Evolutionary conservation across 768 basidiomycete species (phyloP), one percentile per base, ranked within the genome.

Genomic region (Aureoboletus auriporus): DNA sequence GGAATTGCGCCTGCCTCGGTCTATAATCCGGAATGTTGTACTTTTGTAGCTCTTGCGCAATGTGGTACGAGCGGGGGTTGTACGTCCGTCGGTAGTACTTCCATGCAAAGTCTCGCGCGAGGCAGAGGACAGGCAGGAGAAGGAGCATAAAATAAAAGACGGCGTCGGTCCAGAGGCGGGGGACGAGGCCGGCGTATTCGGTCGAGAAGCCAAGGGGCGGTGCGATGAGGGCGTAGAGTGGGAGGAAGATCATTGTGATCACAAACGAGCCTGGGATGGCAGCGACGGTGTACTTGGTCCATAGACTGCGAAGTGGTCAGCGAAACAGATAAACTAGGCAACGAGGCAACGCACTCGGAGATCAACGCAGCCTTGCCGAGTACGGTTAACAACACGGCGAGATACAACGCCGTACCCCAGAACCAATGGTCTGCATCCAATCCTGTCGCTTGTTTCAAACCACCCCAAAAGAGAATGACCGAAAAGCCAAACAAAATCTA

Each of bases 261-360:
- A 87, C 66, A 64, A 98, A 96, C 3, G 96, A 97, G 16, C 96
- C 96, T 2, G 95, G 96, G 43, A 99, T 99, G 10, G 96, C 95
- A 35, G 91, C 92, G 41, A 97, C 89, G 11, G 95, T 98, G 62
- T 98, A 99, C 65, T 98, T 98, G 1, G 96, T 99, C 96, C 96
- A 99, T n/a, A 99, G 69, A 59, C 95, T 99, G 50, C 8, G 47
- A 23, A 14, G 5, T 23, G 37, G 49, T 51, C 41, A 54, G 37
- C 6, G 11, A 42, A 41, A 11, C 6, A 26, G 27, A 23, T 9
- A 45, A 30, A 5, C 34, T 17, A 17, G 39, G 43, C 30, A 12
- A 28, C 31, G 36, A n/a, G 42, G 7, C 26, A 12, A 53, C 93
- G 62, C 66, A 98, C 96, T 99, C 95, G 5, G 96, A 98, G 38